Base-by-base conservation (phyloP, 1,284 basidiomycete species). In the Lentinula novae-zelandiae region DNA sequence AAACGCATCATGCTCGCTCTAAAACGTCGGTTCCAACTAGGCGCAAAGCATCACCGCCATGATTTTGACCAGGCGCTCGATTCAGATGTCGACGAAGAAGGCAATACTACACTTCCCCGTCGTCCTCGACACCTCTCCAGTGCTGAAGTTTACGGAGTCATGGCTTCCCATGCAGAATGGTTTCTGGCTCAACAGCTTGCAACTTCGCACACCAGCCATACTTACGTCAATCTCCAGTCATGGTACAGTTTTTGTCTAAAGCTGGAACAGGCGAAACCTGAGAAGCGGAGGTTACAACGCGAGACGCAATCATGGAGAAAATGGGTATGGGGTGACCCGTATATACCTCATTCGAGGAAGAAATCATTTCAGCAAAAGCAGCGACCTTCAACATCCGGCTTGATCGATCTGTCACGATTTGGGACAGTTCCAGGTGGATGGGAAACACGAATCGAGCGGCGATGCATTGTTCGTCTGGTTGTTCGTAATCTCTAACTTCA, bases 101-200 rank as follows among this genome's bases (percentile, higher is more conserved):
- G 71, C 15, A 64, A 36, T 9, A 70, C 71, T 1, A 57, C 27
- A 4, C 69, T 67, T 39, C 71, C 69, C 20, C 72, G 77, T 36
- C 68, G 75, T 42, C 71, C 77, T 10, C 76, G 79, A 40, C 77
- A 72, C 62, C 69, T 84, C 40, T 73, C 81, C 44, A 71, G 62
- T 44, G 74, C 79, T 22, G 79, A 82, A 64, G 68, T 84, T 17
- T 67, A 72, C 20, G 73, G 76, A 5, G 63, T 76, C 5, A 78
- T 84, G 60, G 82, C 81, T 15, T 71, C 73, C 22, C 81, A 85
- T 8, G 77, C 76, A 0, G 76, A 78, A 40, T 86, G 84, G 84
- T 63, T 86, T 6, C 67, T 83, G 44, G 74, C 77, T 2, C 73
- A 84, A 44, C 77, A 77, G 57, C 68, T 72, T 20, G 69, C 68